Evolutionary conservation across 2,329 filamentous ascomycete genomes (phyloP), one percentile per base, ranked within the genome.

Genomic region (Xylaria arbuscula): DNA sequence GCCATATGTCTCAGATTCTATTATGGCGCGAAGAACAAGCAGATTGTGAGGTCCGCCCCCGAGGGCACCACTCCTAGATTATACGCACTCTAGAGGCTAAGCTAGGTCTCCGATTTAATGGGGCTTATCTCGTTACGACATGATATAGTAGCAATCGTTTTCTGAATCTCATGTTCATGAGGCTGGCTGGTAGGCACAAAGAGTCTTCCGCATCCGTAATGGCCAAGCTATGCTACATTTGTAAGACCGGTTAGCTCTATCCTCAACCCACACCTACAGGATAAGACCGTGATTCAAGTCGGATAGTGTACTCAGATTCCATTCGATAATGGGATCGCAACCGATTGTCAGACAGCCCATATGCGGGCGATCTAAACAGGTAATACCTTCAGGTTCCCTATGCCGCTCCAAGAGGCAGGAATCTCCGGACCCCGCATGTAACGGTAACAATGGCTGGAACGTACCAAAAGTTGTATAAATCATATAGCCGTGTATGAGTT

Each of bases 21-120:
- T 72, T 91, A 91, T 71, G 83, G 83, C 1, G 77, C 82, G 75
- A 81, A 77, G 76, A 86, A 86, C 59, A 76, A 76, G 67, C 71
- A 72, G 67, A 62, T 85, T 53, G 28, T 77, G 45, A 76, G 69
- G 13, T 77, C 76, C 0, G 76, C 78, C 0, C 74, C 78, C 4
- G 76, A 78, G n/a, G 77, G 78, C 19, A 76, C 72, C 8, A 63
- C 61, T 5, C 73, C 79, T 62, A 78, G 83, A 65, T 70, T 83
- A 53, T 86, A 81, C 69, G 83, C 81, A 72, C 66, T 77, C 2
- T 78, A 59, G 74, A 42, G n/a, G 10, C 11, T 15, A 7, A 45
- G 34, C 9, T 13, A 5, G 34, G 28, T 4, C 51, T 34, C n/a
- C n/a, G 3, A n/a, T 56, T 32, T 28, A 24, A 7, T 6, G 2